Conservation (phyloP, 495 filamentous ascomycete species). For the Umbilicaria muhlenbergii region DNA sequence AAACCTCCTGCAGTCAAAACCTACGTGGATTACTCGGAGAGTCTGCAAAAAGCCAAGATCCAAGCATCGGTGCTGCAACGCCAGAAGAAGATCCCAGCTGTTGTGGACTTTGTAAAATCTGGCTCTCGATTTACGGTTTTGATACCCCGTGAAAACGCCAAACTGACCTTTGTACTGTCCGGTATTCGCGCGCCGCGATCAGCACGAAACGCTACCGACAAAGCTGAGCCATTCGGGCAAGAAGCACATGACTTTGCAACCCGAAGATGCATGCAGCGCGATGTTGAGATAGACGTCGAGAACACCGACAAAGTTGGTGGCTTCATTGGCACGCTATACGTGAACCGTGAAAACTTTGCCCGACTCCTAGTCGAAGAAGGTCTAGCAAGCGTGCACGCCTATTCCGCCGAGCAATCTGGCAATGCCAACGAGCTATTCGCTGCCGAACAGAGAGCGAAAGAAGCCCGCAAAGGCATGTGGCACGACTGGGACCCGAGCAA, state of each 20-base stretch:
- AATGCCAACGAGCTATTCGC: slow-evolving; percentile 75
- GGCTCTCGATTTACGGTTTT: slow-evolving; percentile 88
- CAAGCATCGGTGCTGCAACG: slow-evolving; percentile 73
- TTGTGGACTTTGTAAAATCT: slow-evolving; percentile 95
- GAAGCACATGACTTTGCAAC: slow-evolving; percentile 87
- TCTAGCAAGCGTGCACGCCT: slow-evolving; percentile 75
- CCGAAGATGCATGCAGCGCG: slow-evolving; percentile 76
- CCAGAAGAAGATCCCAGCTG: slow-evolving; percentile 79
- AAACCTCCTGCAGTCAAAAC: slow-evolving; percentile 68
- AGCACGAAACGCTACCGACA: slow-evolving; percentile 63
- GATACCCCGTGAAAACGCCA: slow-evolving; percentile 82
- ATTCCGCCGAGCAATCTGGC: slow-evolving; percentile 90
- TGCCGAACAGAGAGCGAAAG: slow-evolving; percentile 78
- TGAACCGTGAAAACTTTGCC: slow-evolving; percentile 93
- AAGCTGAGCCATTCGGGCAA: slow-evolving; percentile 83
- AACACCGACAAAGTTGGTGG: slow-evolving; percentile 92
- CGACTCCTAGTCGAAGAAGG: slow-evolving; percentile 91
- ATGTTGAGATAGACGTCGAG: slow-evolving; percentile 92
- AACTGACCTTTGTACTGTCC: slow-evolving; percentile 87
- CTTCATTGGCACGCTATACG: slow-evolving; percentile 88
- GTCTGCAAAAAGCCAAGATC: slow-evolving; percentile 84
- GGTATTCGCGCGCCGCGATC: slow-evolving; percentile 88
- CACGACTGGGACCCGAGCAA: slow-evolving; percentile 82
- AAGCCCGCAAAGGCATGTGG: slow-evolving; percentile 77
- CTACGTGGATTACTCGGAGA: slow-evolving; percentile 83